phyloP scores from a whole-genome alignment of 208 protist species.

The Leishmania gerbilli region DNA sequence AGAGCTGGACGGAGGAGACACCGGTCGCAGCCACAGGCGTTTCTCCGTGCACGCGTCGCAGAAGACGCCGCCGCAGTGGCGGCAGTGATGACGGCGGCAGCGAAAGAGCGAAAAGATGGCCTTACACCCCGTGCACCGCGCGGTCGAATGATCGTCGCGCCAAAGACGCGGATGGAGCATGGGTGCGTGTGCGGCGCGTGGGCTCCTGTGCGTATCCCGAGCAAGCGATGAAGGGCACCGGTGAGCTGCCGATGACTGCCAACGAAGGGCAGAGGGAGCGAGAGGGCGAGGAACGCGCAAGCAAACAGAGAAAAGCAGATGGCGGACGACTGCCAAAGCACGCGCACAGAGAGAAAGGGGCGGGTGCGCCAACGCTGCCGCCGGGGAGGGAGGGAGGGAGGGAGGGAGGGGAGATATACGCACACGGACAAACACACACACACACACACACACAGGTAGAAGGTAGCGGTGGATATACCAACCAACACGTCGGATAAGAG shows the following conservation, averaged over 20 bases:
- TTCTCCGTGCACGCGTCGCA: constrained; percentile 34
- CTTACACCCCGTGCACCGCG: constrained; percentile 25
- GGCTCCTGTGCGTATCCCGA: background rate
- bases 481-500: too few species aligned
- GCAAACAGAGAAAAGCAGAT: background rate
- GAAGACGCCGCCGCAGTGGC: constrained; percentile 50
- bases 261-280: background rate
- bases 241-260: background rate
- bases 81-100: constrained; percentile 54
- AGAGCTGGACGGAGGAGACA: background rate
- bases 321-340: background rate
- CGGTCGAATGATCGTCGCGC: constrained; percentile 25
- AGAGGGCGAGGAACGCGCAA: background rate
- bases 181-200: background rate
- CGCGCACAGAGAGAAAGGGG: background rate
- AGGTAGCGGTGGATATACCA: too few species aligned
- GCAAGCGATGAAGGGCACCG: background rate
- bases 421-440: too few species aligned
- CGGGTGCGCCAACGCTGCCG: background rate
- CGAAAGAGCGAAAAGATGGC: constrained; percentile 34
- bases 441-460: too few species aligned
- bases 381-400: background rate
- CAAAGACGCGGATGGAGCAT: constrained; percentile 44
- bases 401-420: too few species aligned
- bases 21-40: constrained; percentile 43